Base-by-base conservation (phyloP, 176 grass and related monocot genomes). In the Paspalum notatum region DNA sequence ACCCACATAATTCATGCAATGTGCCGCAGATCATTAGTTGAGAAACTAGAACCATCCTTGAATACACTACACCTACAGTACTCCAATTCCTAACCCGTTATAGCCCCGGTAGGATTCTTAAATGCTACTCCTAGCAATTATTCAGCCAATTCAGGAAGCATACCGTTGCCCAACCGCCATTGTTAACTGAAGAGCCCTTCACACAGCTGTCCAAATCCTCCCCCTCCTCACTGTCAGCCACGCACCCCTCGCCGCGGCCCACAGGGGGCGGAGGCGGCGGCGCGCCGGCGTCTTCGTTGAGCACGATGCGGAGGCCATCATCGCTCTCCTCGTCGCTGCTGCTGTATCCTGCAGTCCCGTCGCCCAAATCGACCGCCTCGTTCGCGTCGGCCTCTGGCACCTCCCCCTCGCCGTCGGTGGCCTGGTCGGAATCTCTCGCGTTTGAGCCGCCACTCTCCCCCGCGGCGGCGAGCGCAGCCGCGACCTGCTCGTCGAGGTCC, bases 301-400 rank as follows among this genome's bases (percentile, higher is more conserved):
- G 83, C 68, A 91, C 86, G 77, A 93, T 93, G 76, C 45, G 87
- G 63, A 93, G 79, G 50, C 89, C 91, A 66, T 97, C 91, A 61
- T 97, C 91, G 60, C 86, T 97, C 41, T 91, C 92, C 18, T 91
- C 89, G 18, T 85, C 83, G 48, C 66, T 81, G 79, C 90, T 83
- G 26, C 73, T 91, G 41, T 80, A 79, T 12, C 71, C 82, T 50
- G 68, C 58, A 39, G 63, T 50, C 53, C 86, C 91, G 50, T 88
- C 78, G 16, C 74, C 86, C 80, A 91, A 89, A 85, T 89, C 88
- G 44, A 88, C 40, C 20, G 72, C 73, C 74, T 59, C 91, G 57
- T 83, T 66, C 45, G 39, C 85, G 37, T 83, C 50, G 42, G 22
- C 68, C 43, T 86, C 64, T 66, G 87, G 62, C 50, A 77, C 11